phyloP scores from a whole-genome alignment of 176 grass and related monocot genomes.

The Raddia distichophylla region DNA sequence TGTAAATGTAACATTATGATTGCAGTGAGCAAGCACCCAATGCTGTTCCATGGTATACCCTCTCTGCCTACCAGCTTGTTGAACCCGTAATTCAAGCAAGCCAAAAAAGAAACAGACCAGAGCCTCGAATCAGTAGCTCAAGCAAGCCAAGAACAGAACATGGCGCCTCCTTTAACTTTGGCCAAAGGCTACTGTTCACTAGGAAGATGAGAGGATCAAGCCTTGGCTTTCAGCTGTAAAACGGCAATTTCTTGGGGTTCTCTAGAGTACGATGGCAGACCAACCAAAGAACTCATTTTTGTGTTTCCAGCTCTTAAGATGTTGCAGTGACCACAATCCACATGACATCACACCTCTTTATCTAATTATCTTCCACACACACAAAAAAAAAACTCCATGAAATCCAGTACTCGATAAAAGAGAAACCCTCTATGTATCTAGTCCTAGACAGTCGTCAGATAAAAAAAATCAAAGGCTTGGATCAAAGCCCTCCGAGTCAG shows the following conservation, averaged over 20 bases:
- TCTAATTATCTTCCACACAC: not conserved
- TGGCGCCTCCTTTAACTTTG: not conserved
- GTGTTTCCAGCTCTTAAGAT: constrained; percentile 29
- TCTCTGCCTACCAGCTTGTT: constrained; percentile 36
- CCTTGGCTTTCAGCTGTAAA: not conserved
- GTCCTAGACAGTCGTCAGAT: no score
- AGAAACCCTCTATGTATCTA: not conserved
- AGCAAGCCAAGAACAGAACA: constrained; percentile 13
- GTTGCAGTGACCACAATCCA: not conserved
- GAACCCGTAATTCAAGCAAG: constrained; percentile 39
- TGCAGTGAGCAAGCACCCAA: constrained; percentile 26
- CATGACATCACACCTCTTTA: not conserved
- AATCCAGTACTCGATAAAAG: not conserved
- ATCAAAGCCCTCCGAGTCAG: no score
- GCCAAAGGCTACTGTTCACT: not conserved
- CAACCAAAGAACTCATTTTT: constrained; percentile 13
- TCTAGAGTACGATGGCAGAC: constrained; percentile 12
- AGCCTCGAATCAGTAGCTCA: constrained; percentile 29
- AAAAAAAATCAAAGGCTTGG: no score
- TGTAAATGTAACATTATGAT: constrained; percentile 17
- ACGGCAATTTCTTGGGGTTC: not conserved
- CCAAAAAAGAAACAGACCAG: not conserved
- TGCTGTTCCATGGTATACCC: not conserved
- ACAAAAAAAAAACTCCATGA: not conserved
- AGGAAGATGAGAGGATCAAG: not conserved